phyloP scores from a whole-genome alignment of 139 green algal species.

The Coelastrella sp. region DNA sequence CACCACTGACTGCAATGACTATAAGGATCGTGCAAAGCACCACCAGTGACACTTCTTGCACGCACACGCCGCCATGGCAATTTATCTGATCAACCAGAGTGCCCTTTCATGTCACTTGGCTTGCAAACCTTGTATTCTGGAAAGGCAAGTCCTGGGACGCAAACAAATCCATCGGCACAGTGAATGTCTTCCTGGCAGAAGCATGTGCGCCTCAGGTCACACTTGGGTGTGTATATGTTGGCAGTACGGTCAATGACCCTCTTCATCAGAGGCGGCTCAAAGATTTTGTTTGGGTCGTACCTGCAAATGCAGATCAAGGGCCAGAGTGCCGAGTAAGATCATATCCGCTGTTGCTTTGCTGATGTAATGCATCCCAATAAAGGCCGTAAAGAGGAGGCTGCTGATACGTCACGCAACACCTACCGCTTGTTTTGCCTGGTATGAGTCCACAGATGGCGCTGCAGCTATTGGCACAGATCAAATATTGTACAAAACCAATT shows the following conservation, averaged over 20 bases:
- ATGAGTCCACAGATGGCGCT: not conserved
- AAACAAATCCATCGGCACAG: conserved; percentile 25
- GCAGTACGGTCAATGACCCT: not conserved
- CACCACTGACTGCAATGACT: too few relatives aligned
- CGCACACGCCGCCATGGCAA: too few relatives aligned
- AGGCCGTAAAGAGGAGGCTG: too few relatives aligned
- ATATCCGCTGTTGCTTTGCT: too few relatives aligned
- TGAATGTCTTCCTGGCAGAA: conserved; percentile 43
- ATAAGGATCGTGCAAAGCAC: too few relatives aligned
- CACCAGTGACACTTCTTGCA: too few relatives aligned
- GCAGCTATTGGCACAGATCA: not conserved
- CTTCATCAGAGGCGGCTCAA: conserved; percentile 35
- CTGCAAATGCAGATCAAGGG: too few relatives aligned
- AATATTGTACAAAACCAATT: not conserved
- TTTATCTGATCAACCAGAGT: conserved; percentile 48
- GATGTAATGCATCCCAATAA: too few relatives aligned
- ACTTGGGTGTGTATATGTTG: conserved; percentile 4
- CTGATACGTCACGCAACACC: too few relatives aligned
- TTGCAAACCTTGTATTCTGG: conserved; percentile 45
- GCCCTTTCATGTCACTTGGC: not conserved
- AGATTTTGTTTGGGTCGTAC: conserved; percentile 38
- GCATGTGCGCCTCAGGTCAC: conserved; percentile 16
- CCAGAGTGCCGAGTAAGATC: too few relatives aligned
- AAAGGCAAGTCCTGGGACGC: conserved; percentile 9
- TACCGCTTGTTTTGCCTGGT: too few relatives aligned